Base-by-base conservation (phyloP, 2,329 filamentous ascomycete species). In the Albophoma yamanashiensis region DNA sequence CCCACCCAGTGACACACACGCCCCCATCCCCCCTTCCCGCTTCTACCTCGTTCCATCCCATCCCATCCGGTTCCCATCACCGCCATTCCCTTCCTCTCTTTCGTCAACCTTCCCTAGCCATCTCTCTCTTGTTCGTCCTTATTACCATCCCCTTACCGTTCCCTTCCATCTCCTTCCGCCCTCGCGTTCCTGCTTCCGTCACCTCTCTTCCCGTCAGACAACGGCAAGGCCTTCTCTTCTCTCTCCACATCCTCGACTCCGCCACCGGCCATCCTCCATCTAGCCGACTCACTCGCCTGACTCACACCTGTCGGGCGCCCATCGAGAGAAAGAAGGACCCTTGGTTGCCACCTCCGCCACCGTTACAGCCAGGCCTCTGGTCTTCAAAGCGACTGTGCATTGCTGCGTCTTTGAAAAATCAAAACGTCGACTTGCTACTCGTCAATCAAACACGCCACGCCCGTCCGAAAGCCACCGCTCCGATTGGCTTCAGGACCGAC, bases 191-290 rank as follows among this genome's bases (percentile, higher is more conserved):
- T 64, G 60, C 65, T 59, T 58, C 12, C 57, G 58, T 60, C 43
- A 57, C 61, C 45, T 57, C 39, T 57, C 50, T 42, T 58, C 58
- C 39, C 50, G 56, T 62, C 22, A 56, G 67, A 67, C 65, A 62
- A 47, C 65, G 68, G 70, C 58, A 69, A 69, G 68, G 64, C 69
- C 69, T 69, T 73, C 69, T 70, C 70, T 69, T 68, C 70, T 69
- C 68, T 73, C 67, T 74, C 66, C 68, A 8, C 34, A 9, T 12
- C 31, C 31, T 58, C 50, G 50, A 52, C 42, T 57, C 47, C 55
- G 40, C 55, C n/a, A 39, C 38, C 62, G 56, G 58, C 59, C 59
- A 42, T 60, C 59, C 61, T 67, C 63, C 34, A 53, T 14, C 66
- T 66, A 69, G 62, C 63, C 65, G 56, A 61, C 63, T 36, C 62